Base-by-base conservation (phyloP, 345 rosid species). In the Trapa bicornis region DNA sequence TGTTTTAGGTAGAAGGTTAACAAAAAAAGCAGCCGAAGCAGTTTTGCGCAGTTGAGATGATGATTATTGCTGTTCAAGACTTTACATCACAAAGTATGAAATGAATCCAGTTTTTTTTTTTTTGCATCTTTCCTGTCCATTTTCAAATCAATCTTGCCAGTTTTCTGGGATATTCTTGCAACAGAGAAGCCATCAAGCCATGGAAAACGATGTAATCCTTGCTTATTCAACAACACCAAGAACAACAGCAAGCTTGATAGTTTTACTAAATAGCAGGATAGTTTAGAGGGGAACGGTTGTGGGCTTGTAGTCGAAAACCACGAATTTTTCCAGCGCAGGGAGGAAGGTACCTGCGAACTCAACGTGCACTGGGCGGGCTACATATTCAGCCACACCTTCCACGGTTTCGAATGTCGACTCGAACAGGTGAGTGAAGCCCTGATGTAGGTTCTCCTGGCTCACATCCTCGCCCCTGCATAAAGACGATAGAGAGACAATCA, bases 361-460 rank as follows among this genome's bases (percentile, higher is more conserved):
- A 15, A 84, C 83, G 67, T 92, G 98, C 8, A 72, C 81, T 61
- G 93, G 98, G 72, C 89, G 96, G 75, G 76, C 68, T 63, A 83
- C 3, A 67, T 92, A 92, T 75, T 89, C 92, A 0, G 87, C 86
- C 60, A 89, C 37, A 17, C 78, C 96, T 66, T 85, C 87, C 0
- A 73, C 83, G 72, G 85, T 86, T 76, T 89, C 98, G 61, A 92
- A 92, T 5, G 83, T 82, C 33, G 91, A 84, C 68, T 82, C 84
- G 53, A 92, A 89, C 50, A 92, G 63, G 64, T 92, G 98, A 3
- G 92, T 89, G 83, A 79, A 92, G 13, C 92, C 96, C 72, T 82
- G 95, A 61, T 89, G 89, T 82, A 84, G 7, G 69, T 89, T 89
- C 87, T 87, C 93, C 47, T 70, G 45, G 73, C 98, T 87, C 78